Base-by-base conservation (phyloP, 2,329 filamentous ascomycete genomes). In the Bisporella sp. region DNA sequence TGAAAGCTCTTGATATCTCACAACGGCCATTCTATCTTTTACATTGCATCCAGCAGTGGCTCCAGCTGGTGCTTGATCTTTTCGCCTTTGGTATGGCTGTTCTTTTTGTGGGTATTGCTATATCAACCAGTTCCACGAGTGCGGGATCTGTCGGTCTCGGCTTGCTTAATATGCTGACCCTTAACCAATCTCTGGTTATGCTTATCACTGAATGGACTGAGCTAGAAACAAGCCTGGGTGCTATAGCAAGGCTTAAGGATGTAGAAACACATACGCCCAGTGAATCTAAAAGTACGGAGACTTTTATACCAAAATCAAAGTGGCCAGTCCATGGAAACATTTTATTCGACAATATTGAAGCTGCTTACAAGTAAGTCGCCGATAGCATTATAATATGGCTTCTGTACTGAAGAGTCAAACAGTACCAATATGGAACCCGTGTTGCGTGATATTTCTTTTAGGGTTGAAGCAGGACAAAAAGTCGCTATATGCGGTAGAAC, bases 171-270 rank as follows among this genome's bases (percentile, higher is more conserved):
- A 72, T 68, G 45, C 68, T 81, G 28, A 35, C 48, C 60, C 71
- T 13, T 62, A 79, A 29, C 69, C 79, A 7, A 62, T 65, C 1
- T 46, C 57, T 45, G 67, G 64, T 21, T 71, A 69, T 43, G 4
- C 6, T 55, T 4, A 47, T 56, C 13, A 45, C 33, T 7, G 29
- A 29, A 12, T 82, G 77, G 77, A 80, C 78, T 0, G 70, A 70
- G 41, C 65, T 82, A 9, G 79, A 82, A 56, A 81, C 77, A 0
- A 71, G 73, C 42, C 73, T 82, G 42, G 78, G 78, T 8, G 77
- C 77, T 11, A 71, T 82, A 9, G 69, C 73, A 5, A 70, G 79
- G 31, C 70, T 81, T 54, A 76, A 74, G 59, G 68, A 70, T n/a
- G 80, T 79, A 54, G 69, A 68, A 1, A 66, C 67, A 57, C 68